These are phyloP conservation scores for Pelagophyceae sp. DNA, from an alignment of 352 stramenopile genomes.

Conservation along the genomic window DNA sequence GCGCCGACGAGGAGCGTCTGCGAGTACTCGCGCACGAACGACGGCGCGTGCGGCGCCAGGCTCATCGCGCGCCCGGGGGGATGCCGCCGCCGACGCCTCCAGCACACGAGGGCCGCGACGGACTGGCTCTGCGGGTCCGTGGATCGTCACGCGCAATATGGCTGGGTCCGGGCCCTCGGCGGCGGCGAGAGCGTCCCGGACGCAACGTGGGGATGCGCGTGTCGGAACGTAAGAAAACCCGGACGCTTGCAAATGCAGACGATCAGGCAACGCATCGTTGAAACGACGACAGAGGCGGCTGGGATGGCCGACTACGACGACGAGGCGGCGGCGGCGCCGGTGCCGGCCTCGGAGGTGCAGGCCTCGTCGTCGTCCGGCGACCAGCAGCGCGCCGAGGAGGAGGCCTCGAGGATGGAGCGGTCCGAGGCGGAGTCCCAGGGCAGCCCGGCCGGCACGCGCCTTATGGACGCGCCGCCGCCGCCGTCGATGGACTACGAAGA, in stretches of 20 bases:
- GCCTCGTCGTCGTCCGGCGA: not conserved
- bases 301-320: not conserved
- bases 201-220: no score
- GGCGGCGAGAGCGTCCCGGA: no score
- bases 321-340: not conserved
- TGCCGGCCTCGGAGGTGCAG: not conserved
- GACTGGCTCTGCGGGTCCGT: no score
- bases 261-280: not conserved
- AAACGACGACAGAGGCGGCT: not conserved
- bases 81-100: no score
- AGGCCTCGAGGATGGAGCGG: not conserved
- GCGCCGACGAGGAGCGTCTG: not conserved
- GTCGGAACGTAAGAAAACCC: no score
- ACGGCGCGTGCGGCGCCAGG: not conserved
- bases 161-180: no score
- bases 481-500: not conserved
- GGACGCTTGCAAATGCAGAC: no score
- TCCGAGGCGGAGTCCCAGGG: no score
- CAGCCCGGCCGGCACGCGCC: no score
- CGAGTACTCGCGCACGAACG: conserved; percentile 7
- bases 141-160: no score
- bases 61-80: not conserved
- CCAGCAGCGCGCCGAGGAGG: not conserved
- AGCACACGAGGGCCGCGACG: no score
- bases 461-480: not conserved